A percentile compares a stretch with the other conserved stretches of the same genome.
Evolutionary conservation across 2,329 filamentous ascomycete genomes (phyloP).

Genomic region (Clonostachys sp.): DNA sequence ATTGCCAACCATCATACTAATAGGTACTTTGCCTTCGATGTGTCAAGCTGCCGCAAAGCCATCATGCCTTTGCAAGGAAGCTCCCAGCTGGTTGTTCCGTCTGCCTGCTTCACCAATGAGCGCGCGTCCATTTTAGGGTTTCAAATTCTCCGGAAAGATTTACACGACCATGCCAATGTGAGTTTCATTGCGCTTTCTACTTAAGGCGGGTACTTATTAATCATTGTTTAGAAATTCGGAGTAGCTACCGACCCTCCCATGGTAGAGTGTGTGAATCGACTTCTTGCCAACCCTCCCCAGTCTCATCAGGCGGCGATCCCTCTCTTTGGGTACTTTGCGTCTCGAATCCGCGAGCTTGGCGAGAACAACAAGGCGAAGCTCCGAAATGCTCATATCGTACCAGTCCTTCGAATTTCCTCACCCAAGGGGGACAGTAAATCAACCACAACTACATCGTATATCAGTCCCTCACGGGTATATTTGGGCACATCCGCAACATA

Average conservation of each 20-base stretch:
- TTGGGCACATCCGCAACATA: conserved; percentile 69
- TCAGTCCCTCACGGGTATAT: conserved; percentile 73
- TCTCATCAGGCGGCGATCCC: conserved; percentile 61
- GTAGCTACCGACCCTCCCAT: conserved; percentile 81
- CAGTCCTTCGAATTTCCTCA: conserved; percentile 41
- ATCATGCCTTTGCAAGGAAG: conserved; percentile 72
- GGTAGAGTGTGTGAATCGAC: conserved; percentile 65
- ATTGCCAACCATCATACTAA: conserved; percentile 75
- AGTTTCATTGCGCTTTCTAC: conserved; percentile 9
- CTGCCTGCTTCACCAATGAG: conserved; percentile 78
- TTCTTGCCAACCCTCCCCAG: conserved; percentile 69
- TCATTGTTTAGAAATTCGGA: conserved; percentile 62
- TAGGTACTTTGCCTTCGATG: conserved; percentile 63
- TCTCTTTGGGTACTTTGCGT: conserved; percentile 80
- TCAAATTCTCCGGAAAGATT: conserved; percentile 66
- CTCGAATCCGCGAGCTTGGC: conserved; percentile 69
- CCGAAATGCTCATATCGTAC: conserved; percentile 65
- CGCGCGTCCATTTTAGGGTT: conserved; percentile 76
- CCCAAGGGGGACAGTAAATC: conserved; percentile 32
- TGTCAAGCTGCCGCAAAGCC: conserved; percentile 46
- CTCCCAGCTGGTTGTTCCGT: conserved; percentile 65
- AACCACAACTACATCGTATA: conserved; percentile 20
- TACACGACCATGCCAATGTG: conserved; percentile 70
- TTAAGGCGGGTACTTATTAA: neutral
- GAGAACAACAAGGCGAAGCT: conserved; percentile 56